Evolutionary conservation across 73 alveolate species (phyloP).

Genomic region (Tetrahymena thermophila): DNA sequence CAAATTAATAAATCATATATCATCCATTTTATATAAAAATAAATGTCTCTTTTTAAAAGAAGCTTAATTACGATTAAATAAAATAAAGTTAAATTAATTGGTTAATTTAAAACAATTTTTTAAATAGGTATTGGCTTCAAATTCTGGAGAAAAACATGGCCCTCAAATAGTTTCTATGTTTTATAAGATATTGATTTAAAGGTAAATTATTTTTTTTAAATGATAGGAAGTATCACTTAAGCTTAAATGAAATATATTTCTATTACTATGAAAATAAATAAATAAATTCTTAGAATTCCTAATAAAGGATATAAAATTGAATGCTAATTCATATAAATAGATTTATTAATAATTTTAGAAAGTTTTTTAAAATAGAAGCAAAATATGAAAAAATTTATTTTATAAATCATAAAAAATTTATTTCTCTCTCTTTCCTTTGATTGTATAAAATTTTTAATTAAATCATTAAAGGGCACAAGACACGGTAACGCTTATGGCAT

Average conservation of each 20-base stretch:
- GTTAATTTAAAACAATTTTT: background rate
- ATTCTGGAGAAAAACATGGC: slow-evolving; percentile 47
- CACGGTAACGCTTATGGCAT: slow-evolving; percentile 36
- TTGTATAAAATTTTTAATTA: too few relatives aligned
- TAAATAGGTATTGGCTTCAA: slow-evolving; percentile 39
- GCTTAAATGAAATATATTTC: background rate
- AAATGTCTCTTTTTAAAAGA: background rate
- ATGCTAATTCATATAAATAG: background rate
- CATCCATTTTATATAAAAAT: background rate
- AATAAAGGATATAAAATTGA: background rate
- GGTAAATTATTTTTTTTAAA: background rate
- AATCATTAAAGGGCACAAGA: slow-evolving; percentile 14
- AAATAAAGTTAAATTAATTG: background rate
- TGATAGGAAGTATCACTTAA: background rate
- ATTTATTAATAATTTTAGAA: background rate
- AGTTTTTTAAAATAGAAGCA: background rate
- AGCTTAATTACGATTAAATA: background rate
- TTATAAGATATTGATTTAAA: slow-evolving; percentile 21
- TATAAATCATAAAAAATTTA: too few relatives aligned
- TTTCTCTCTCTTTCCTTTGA: too few relatives aligned
- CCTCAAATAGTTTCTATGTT: slow-evolving; percentile 14
- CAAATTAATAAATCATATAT: background rate
- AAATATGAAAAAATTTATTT: too few relatives aligned
- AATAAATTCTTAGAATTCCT: background rate
- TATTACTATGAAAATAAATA: background rate